Percentiles rank a stretch among this genome's conserved stretches.
phyloP scores from a whole-genome alignment of 2,329 filamentous ascomycete species.

The Cephalotrichum gorgonifer region DNA sequence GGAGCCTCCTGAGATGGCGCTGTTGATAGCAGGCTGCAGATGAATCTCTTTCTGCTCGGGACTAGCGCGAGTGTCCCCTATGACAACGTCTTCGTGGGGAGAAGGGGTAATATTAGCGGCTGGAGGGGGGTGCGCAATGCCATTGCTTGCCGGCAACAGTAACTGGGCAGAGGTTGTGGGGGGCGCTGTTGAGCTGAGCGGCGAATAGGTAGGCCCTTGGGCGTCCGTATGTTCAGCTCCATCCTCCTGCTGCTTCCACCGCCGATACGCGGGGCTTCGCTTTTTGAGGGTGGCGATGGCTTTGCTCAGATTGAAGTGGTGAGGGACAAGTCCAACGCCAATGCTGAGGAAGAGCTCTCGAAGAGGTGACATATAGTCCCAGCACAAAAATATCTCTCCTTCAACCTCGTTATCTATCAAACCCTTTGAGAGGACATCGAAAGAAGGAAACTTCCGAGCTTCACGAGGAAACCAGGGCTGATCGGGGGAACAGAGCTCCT shows the following conservation, averaged over 20 bases:
- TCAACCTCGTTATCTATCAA: slow-evolving; percentile 55
- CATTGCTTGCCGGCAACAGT: not conserved
- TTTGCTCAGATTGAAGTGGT: not conserved
- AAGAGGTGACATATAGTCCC: slow-evolving; percentile 37
- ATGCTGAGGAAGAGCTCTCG: slow-evolving; percentile 42
- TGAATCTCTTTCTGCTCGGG: not conserved
- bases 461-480: slow-evolving; percentile 39
- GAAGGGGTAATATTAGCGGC: not conserved
- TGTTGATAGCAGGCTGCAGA: not conserved
- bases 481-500: slow-evolving; percentile 49
- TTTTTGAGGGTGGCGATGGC: not conserved
- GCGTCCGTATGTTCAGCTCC: not conserved
- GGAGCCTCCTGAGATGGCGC: not conserved
- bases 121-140: not conserved
- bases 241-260: not conserved
- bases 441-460: slow-evolving; percentile 15
- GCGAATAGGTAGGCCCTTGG: not conserved
- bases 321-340: slow-evolving; percentile 42
- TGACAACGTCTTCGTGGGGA: not conserved
- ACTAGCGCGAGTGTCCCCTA: not conserved
- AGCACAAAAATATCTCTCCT: slow-evolving; percentile 53
- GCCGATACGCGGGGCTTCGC: not conserved
- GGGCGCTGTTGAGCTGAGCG: not conserved
- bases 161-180: not conserved
- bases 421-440: slow-evolving; percentile 33